Evolutionary conservation across 352 stramenopile species (phyloP).

Genomic region (Pythium periplocum): DNA sequence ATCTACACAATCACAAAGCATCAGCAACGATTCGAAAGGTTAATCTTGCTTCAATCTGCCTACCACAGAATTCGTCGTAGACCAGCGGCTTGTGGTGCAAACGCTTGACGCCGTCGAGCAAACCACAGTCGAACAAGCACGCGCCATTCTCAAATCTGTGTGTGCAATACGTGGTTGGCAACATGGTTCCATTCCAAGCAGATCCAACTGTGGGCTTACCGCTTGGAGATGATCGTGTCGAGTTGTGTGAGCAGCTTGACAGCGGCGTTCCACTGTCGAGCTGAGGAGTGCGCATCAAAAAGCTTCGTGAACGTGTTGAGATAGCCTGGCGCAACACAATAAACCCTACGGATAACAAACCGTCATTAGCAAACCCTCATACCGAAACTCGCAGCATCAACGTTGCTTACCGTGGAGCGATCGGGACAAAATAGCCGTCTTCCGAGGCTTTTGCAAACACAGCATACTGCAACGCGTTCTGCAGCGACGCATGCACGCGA

Average conservation of each 20-base stretch:
- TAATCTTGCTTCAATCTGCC: slow-evolving; percentile 1
- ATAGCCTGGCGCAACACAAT: slow-evolving; percentile 71
- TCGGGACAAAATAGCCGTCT: slow-evolving; percentile 77
- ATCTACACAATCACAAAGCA: slow-evolving; percentile 30
- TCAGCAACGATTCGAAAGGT: not conserved
- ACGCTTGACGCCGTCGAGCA: slow-evolving; percentile 81
- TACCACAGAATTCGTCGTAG: slow-evolving; percentile 85
- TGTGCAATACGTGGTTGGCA: not conserved
- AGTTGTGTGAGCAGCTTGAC: slow-evolving; percentile 71
- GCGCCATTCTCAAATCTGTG: slow-evolving; percentile 69
- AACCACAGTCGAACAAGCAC: slow-evolving; percentile 81
- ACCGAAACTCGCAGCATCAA: not conserved
- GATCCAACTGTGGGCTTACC: slow-evolving; percentile 21
- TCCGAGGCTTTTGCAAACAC: slow-evolving; percentile 77
- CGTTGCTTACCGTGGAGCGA: slow-evolving; percentile 52
- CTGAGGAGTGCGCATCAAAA: slow-evolving; percentile 55
- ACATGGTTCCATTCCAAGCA: no score
- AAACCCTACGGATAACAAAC: slow-evolving; percentile 39
- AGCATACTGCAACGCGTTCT: slow-evolving; percentile 68
- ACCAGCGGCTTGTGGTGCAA: slow-evolving; percentile 77
- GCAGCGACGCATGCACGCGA: slow-evolving; percentile 64
- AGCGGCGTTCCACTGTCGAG: slow-evolving; percentile 61
- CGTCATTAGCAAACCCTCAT: not conserved
- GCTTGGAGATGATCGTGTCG: slow-evolving; percentile 55
- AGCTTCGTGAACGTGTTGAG: slow-evolving; percentile 74